These are phyloP conservation scores for Fusarium chuoi DNA, from an alignment of 2,329 filamentous ascomycete species.

Conservation along the genomic window DNA sequence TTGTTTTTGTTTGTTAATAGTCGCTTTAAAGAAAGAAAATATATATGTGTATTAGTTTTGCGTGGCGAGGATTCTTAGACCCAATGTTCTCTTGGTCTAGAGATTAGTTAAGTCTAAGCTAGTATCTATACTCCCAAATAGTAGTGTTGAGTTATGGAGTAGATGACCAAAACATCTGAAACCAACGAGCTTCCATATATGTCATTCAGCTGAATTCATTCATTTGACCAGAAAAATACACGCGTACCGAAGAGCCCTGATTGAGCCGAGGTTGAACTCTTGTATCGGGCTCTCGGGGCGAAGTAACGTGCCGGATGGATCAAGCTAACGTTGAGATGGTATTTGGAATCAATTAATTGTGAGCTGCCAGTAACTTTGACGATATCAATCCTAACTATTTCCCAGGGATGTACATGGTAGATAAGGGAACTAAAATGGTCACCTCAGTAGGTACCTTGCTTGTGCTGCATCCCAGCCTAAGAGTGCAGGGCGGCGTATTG, in stretches of 20 bases:
- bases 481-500: neutral
- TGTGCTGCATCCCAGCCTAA: neutral
- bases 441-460: neutral
- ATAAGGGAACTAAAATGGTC: neutral
- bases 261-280: neutral
- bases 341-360: constrained; percentile 1
- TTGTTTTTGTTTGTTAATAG: neutral
- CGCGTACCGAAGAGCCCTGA: neutral
- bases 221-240: neutral
- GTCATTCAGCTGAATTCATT: neutral
- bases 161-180: neutral
- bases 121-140: neutral
- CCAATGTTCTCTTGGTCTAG: neutral
- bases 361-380: neutral
- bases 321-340: neutral
- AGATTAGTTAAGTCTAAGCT: too few species aligned
- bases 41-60: neutral
- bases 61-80: neutral
- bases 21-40: neutral
- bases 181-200: neutral
- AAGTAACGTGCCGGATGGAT: neutral
- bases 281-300: constrained; percentile 3
- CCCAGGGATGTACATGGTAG: neutral
- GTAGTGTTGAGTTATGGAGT: neutral
- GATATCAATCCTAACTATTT: neutral